Conservation (phyloP, 495 filamentous ascomycete species). For the Xylaria scruposa region DNA sequence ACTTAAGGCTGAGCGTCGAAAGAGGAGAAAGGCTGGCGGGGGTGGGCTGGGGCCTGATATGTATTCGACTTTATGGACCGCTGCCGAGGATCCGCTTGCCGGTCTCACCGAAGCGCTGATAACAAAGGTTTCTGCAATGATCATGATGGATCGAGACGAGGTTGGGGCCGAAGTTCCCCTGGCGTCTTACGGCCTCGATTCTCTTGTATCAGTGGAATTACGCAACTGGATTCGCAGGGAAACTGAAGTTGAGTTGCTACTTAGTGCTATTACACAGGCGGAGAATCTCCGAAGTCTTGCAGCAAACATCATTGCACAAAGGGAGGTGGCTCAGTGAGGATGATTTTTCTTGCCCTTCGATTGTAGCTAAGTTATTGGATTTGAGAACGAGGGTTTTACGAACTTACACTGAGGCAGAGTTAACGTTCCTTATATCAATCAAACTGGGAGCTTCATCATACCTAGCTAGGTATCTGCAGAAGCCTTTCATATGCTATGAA, state of each 20-base stretch:
- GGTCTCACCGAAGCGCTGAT: conserved; percentile 2
- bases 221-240: conserved; percentile 47
- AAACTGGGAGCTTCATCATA: background rate
- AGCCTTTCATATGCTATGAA: background rate
- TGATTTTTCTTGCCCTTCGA: conserved; percentile 5
- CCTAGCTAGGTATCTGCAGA: background rate
- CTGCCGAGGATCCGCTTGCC: conserved; percentile 5
- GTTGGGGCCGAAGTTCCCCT: conserved; percentile 46
- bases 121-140: background rate
- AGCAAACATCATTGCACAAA: conserved; percentile 28
- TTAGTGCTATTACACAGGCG: conserved; percentile 4
- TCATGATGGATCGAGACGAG: conserved; percentile 31
- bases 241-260: conserved; percentile 40
- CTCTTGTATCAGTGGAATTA: conserved; percentile 48
- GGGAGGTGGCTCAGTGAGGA: conserved; percentile 24
- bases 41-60: background rate
- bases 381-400: background rate
- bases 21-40: background rate
- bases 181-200: conserved; percentile 46
- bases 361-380: background rate
- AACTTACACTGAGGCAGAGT: background rate
- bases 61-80: conserved; percentile 3
- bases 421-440: background rate
- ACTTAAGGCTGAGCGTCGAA: background rate
- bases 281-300: conserved; percentile 8